These are phyloP conservation scores for Coemansia sp. DNA, from an alignment of 192 early-diverging fungal genomes.

Conservation along the genomic window DNA sequence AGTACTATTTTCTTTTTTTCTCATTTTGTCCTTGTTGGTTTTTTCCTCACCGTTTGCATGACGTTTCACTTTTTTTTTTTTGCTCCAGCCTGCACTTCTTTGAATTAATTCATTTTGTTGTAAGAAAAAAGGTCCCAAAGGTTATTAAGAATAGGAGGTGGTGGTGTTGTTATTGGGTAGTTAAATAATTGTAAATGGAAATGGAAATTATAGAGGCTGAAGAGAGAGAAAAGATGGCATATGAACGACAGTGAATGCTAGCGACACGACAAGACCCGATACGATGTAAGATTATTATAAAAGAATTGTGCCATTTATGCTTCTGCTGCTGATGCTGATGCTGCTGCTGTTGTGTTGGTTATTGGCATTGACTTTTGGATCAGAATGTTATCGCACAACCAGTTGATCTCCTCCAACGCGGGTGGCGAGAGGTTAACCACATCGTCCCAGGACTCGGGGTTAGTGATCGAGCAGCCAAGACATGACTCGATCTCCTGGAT, in stretches of 20 bases:
- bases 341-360: background rate
- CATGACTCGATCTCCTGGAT: slow-evolving; percentile 44
- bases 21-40: background rate
- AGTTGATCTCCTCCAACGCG: slow-evolving; percentile 41
- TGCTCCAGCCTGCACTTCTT: no score
- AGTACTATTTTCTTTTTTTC: background rate
- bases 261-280: no score
- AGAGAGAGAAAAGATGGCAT: no score
- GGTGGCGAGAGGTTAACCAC: slow-evolving; percentile 24
- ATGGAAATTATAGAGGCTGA: no score
- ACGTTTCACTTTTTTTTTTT: no score
- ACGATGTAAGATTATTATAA: no score
- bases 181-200: no score
- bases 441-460: slow-evolving; percentile 51
- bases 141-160: background rate
- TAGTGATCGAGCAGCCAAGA: slow-evolving; percentile 27
- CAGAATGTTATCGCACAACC: slow-evolving; percentile 47
- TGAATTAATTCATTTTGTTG: background rate
- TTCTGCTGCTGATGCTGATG: no score
- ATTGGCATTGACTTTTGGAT: slow-evolving; percentile 32
- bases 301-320: no score
- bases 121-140: background rate
- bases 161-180: no score
- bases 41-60: no score
- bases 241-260: no score